Evolutionary conservation across 495 filamentous ascomycete genomes (phyloP), one percentile per base, ranked within the genome.

Genomic region (Penicillium argentinense): DNA sequence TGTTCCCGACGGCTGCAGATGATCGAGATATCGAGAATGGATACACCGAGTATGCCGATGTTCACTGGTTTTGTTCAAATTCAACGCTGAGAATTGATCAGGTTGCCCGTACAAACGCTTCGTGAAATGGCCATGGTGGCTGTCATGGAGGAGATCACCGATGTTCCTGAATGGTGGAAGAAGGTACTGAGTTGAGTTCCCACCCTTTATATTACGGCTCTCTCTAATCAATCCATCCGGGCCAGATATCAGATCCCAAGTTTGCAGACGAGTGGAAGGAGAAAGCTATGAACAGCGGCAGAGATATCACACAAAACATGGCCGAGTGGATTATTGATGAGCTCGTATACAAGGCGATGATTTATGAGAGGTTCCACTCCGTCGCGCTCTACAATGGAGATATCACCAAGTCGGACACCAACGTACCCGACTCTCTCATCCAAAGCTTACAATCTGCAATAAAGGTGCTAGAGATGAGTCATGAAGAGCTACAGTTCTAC

Each of bases 261-360:
- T 54, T 64, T 30, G 52, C 64, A 5, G 53, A 59, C 0, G 58
- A 67, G 29, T 77, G 75, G 74, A 68, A 60, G 32, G 45, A 63
- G 8, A 68, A 65, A 45, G 63, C 63, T 5, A 23, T 63, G 34
- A 47, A 51, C 8, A 49, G 54, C 16, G 61, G 40, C 3, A 22
- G 9, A 21, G 71, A 69, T 41, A 62, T 82, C 18, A 69, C 73
- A 0, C 42, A 59, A 1, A 64, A 67, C 14, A 79, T 81, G 75
- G 66, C 76, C 33, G 60, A 79, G 9, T 74, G 72, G 60, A 74
- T 79, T 49, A 69, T 82, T 42, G 57, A 62, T 9, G 80, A 83
- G 49, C 58, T 81, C 12, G 62, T 62, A 13, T 73, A 70, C 49
- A 81, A 80, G 49, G 69, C 72, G 13, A 55, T 62, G 23, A 47